Base-by-base conservation (phyloP, 352 stramenopile species). In the Aphanomyces cochlioides region DNA sequence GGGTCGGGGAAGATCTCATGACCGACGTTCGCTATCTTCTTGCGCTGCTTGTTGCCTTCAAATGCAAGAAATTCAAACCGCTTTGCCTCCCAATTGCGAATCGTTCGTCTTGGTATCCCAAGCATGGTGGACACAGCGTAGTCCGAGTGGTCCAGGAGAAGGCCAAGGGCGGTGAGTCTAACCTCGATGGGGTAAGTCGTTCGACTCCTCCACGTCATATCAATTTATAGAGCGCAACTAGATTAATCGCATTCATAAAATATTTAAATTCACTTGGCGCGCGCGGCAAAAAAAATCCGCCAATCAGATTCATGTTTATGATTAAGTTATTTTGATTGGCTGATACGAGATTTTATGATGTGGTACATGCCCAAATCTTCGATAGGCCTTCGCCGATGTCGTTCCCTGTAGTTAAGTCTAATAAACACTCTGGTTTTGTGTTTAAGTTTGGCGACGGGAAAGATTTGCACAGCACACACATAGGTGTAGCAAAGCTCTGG, bases 1-100 rank as follows among this genome's bases (percentile, higher is more conserved):
- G 61, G n/a, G 10, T 72, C 37, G 15, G 65, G 19, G 41, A 79
- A 75, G 37, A 58, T 6, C 2, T 56, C 15, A 19, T 1, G n/a
- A 38, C 50, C n/a, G n/a, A n/a, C 8, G 8, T 34, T 34, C 37
- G 50, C n/a, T 21, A 58, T 19, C 50, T 58, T 58, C 8, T 10
- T n/a, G 50, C 50, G 3, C n/a, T 58, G 28, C 50, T 58, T 58
- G 1, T 58, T 19, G 50, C 50, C 50, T 21, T 58, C n/a, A 34
- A 38, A 58, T 8, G 50, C 13, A 13, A 58, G n/a, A 34, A 58
- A 3, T 34, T 4, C 50, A 19, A 38, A 13, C 1, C 50, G 50
- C 50, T 58, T n/a, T 19, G 28, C 37, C 13, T 58, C n/a, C 3
- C n/a, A 58, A 10, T 10, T 58, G 8, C 50, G 3, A 10, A 21